These are phyloP conservation scores for Yarrowia sp. DNA, from an alignment of 805 yeast species.

Conservation along the genomic window DNA sequence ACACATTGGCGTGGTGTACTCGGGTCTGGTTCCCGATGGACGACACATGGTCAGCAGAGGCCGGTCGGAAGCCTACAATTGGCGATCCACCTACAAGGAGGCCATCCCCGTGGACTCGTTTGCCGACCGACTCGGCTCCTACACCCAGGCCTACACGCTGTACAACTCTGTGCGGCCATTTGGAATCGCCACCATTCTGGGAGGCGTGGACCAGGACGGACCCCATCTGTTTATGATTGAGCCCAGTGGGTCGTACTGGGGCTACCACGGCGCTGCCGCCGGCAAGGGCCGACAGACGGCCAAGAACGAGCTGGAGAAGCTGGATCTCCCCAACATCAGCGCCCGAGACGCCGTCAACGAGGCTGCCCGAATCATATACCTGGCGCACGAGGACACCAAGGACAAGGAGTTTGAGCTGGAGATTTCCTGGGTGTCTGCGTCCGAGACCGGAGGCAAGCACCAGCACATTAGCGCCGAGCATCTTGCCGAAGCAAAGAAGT, in stretches of 20 bases:
- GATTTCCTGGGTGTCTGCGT: constrained; percentile 77
- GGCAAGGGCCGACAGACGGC: constrained; percentile 99
- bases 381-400: constrained; percentile 96
- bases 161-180: constrained; percentile 97
- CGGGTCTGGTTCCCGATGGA: constrained; percentile 96
- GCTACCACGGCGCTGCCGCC: constrained; percentile 93
- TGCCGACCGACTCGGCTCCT: constrained; percentile 82
- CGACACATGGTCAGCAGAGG: constrained; percentile 89
- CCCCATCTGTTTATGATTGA: constrained; percentile 94
- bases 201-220: constrained; percentile 89
- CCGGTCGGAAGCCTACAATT: constrained; percentile 81
- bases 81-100: constrained; percentile 70
- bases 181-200: constrained; percentile 88
- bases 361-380: constrained; percentile 88
- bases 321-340: constrained; percentile 64
- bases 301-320: constrained; percentile 90
- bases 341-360: constrained; percentile 83
- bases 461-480: constrained; percentile 74
- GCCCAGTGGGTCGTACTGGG: constrained; percentile 97
- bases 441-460: constrained; percentile 78
- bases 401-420: constrained; percentile 97
- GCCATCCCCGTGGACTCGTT: constrained; percentile 77
- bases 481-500: constrained; percentile 75
- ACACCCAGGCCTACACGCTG: constrained; percentile 92
- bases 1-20: constrained; percentile 87